These are phyloP conservation scores for Herpetospermum pedunculosum DNA, from an alignment of 306 rosid genomes.

Conservation along the genomic window DNA sequence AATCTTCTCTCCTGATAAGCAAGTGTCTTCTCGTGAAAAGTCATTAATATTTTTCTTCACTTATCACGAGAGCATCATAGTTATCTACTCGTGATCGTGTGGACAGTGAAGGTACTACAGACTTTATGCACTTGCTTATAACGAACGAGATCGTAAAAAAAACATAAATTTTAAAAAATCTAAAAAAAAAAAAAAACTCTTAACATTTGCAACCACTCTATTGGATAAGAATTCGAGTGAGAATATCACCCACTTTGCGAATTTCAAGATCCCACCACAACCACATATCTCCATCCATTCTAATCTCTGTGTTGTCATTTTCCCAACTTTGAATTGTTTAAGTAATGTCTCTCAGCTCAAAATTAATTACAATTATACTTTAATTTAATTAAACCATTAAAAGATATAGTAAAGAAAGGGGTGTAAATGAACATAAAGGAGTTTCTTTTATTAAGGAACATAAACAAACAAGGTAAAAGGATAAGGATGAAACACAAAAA, in stretches of 20 bases:
- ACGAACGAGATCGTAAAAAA: too few species aligned
- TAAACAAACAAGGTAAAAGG: background rate
- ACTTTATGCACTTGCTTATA: too few species aligned
- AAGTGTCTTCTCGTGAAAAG: too few species aligned
- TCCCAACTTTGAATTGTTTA: background rate
- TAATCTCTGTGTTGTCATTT: background rate
- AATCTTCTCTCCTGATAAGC: too few species aligned
- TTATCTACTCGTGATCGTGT: too few species aligned
- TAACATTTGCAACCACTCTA: background rate
- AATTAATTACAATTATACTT: background rate
- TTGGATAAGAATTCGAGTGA: background rate
- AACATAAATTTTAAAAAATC: too few species aligned
- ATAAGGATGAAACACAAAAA: constrained; percentile 4
- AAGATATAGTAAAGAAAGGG: background rate
- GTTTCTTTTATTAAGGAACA: constrained; percentile 4
- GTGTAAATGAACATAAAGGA: background rate
- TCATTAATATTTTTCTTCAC: too few species aligned
- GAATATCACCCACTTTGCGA: background rate
- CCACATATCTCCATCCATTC: background rate
- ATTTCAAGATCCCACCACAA: background rate
- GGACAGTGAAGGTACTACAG: too few species aligned
- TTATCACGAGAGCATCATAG: too few species aligned
- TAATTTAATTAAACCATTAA: background rate
- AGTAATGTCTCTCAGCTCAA: background rate
- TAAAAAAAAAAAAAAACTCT: too few species aligned